Evolutionary conservation across 176 grass and related monocot genomes (phyloP), one percentile per base, ranked within the genome.

Genomic region (barley (Hordeum vulgare)): DNA sequence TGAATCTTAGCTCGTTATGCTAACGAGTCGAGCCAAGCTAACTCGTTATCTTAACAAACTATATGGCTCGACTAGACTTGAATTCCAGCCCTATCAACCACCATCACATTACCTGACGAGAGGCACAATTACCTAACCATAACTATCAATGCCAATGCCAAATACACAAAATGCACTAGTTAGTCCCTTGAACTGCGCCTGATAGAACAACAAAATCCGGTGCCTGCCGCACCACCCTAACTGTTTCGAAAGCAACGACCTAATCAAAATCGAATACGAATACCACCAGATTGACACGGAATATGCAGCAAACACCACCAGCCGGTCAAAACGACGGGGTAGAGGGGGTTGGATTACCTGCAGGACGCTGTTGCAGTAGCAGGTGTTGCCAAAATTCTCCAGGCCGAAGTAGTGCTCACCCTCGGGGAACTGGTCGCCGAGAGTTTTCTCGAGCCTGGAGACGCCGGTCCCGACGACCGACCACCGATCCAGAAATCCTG

Each of bases 291-390:
- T 65, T 75, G 68, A 60, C 60, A 66, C 18, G 12, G 42, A 72
- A 68, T 74, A 65, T 34, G 80, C 25, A 21, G 66, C 14, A 41
- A 89, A 80, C 27, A 42, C 8, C 23, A 53, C 44, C 14, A 40
- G 15, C 2, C 24, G 29, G 29, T 83, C 56, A 61, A 33, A 24
- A 12, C n/a, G 54, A 63, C 25, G 29, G 41, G 78, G 73, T 36
- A 45, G 11, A 6, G 15, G 61, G 71, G 14, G 13, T 1, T n/a
- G 37, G 18, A 39, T 5, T 84, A 97, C 94, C 95, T 98, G 95
- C 64, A 98, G 80, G 59, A 98, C 95, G 86, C 95, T 98, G 85
- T 98, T 98, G 89, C 95, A 98, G 65, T 98, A 95, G 92, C 95
- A 98, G 40, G 95, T 98, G 70, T 98, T 98, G 85, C 95, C 95